These are phyloP conservation scores for Ceratocystis albifundus DNA, from an alignment of 2,329 filamentous ascomycete species.

Conservation along the genomic window DNA sequence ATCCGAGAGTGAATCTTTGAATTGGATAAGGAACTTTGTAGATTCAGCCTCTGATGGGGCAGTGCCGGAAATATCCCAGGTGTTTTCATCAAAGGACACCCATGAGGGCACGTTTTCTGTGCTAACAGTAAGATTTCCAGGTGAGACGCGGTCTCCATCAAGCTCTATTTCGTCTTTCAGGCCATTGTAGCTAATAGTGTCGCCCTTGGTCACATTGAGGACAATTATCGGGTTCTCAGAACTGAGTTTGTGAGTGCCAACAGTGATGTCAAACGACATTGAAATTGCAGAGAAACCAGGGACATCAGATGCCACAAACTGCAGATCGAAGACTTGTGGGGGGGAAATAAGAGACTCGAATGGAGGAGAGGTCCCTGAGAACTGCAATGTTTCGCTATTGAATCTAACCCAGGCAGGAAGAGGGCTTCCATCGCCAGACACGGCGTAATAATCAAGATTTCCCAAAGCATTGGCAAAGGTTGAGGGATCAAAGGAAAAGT, in stretches of 20 bases:
- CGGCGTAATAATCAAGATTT: constrained; percentile 61
- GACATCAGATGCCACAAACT: constrained; percentile 67
- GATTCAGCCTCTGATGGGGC: constrained; percentile 48
- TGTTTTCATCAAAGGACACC: constrained; percentile 53
- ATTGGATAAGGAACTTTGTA: constrained; percentile 51
- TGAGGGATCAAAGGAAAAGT: constrained; percentile 41
- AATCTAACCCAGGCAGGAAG: constrained; percentile 80
- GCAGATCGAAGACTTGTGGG: constrained; percentile 60
- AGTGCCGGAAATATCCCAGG: constrained; percentile 52
- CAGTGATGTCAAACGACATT: constrained; percentile 56
- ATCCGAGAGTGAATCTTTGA: constrained; percentile 49
- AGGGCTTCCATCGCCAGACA: constrained; percentile 65
- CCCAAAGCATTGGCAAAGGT: constrained; percentile 51
- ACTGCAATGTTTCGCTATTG: constrained; percentile 49
- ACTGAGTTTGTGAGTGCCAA: constrained; percentile 58
- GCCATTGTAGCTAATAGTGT: constrained; percentile 40
- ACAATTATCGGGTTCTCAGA: constrained; percentile 47
- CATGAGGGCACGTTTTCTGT: constrained; percentile 50
- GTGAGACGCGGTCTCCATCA: constrained; percentile 42
- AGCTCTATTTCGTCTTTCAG: constrained; percentile 44
- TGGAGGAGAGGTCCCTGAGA: constrained; percentile 59
- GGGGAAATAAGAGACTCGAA: constrained; percentile 51
- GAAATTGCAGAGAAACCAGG: constrained; percentile 61
- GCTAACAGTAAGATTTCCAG: constrained; percentile 43
- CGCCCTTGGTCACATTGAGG: constrained; percentile 46